phyloP scores from a whole-genome alignment of 352 stramenopile genomes.

The Phytophthora capsici region DNA sequence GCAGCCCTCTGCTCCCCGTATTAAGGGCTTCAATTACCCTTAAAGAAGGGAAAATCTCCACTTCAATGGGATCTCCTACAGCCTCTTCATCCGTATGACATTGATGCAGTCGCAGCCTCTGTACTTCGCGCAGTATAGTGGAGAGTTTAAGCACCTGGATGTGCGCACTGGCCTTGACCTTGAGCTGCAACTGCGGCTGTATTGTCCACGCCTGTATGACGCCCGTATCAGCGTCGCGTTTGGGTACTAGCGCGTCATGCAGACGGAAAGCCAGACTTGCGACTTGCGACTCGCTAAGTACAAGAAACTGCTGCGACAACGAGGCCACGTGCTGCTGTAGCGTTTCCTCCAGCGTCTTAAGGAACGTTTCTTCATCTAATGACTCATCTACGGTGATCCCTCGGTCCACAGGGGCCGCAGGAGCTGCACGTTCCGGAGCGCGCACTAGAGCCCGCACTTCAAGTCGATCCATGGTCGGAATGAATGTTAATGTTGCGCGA shows the following conservation, averaged over 20 bases:
- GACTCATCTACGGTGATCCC: conserved; percentile 61
- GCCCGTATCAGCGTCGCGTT: conserved; percentile 64
- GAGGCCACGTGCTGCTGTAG: conserved; percentile 64
- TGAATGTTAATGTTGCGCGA: no score
- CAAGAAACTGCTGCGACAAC: conserved; percentile 64
- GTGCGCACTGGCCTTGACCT: conserved; percentile 78
- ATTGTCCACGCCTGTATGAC: conserved; percentile 82
- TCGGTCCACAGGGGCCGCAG: background rate
- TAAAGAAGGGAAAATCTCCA: conserved; percentile 87
- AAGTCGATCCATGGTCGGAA: conserved; percentile 49
- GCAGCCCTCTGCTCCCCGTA: conserved; percentile 45
- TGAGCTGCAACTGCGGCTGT: conserved; percentile 62
- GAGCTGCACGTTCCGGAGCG: background rate
- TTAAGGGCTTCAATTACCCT: conserved; percentile 67
- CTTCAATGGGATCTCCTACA: conserved; percentile 46
- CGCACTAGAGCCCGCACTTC: conserved; percentile 66
- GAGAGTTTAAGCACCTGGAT: conserved; percentile 89
- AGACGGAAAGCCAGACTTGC: conserved; percentile 71
- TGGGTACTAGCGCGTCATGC: conserved; percentile 76
- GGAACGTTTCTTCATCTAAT: conserved; percentile 63
- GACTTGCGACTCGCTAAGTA: conserved; percentile 73
- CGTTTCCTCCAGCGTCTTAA: conserved; percentile 70
- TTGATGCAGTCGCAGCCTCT: conserved; percentile 69
- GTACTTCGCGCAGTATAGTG: conserved; percentile 81
- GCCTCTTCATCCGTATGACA: conserved; percentile 20